Evolutionary conservation across 345 rosid species (phyloP).

Genomic region (Punica granatum): DNA sequence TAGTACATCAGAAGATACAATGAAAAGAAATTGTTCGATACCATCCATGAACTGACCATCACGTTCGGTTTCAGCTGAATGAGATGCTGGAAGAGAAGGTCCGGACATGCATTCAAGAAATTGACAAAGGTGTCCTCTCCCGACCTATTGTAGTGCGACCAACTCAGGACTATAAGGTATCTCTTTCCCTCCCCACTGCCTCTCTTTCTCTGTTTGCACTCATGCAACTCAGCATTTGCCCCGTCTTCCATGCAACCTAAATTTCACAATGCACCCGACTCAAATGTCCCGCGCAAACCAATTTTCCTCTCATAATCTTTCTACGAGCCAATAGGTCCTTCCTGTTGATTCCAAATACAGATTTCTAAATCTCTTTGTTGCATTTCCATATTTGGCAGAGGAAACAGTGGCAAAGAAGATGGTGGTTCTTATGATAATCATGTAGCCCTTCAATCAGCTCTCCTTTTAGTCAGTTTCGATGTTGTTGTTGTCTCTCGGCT

Average conservation of each 20-base stretch:
- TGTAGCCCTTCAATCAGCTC: background rate
- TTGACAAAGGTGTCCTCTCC: conserved; percentile 41
- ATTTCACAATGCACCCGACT: too few relatives aligned
- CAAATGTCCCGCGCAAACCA: too few relatives aligned
- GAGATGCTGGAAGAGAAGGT: conserved; percentile 84
- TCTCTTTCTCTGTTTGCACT: too few relatives aligned
- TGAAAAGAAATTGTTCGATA: background rate
- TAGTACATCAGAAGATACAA: background rate
- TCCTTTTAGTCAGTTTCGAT: background rate
- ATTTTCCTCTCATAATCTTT: background rate
- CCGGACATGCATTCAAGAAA: conserved; percentile 52
- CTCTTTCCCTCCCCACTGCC: conserved; percentile 28
- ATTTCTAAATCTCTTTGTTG: background rate
- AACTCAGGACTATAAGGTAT: conserved; percentile 25
- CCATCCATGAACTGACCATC: background rate
- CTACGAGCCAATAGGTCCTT: background rate
- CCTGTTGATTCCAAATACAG: background rate
- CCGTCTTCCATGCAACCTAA: too few relatives aligned
- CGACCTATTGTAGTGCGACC: conserved; percentile 51
- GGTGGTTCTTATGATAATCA: conserved; percentile 60
- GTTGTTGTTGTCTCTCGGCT: background rate
- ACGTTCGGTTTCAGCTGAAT: conserved; percentile 41
- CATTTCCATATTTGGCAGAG: conserved; percentile 26
- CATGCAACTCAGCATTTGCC: too few relatives aligned
- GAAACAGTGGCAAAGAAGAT: conserved; percentile 35